A percentile compares a stretch with the other conserved stretches of the same genome.
These are phyloP conservation scores for Claviceps digitariae DNA, from an alignment of 2,329 filamentous ascomycete species.

Conservation along the genomic window DNA sequence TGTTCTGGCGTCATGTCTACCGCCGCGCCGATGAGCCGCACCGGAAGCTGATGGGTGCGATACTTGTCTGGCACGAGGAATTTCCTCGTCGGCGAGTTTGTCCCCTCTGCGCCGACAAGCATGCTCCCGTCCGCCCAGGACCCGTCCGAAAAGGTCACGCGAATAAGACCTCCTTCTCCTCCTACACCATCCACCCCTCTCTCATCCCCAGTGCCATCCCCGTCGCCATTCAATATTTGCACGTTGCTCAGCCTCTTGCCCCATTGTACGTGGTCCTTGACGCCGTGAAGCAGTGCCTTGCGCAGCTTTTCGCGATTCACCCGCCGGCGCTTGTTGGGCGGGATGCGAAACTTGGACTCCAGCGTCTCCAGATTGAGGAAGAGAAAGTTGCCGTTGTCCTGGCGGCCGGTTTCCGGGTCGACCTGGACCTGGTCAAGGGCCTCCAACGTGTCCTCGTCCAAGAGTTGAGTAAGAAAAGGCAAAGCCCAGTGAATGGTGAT, in stretches of 20 bases:
- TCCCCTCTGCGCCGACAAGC: constrained; percentile 28
- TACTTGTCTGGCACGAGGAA: constrained; percentile 19
- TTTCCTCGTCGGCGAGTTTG: constrained; percentile 22
- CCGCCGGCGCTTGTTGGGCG: constrained; percentile 21
- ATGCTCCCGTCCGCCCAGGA: constrained; percentile 18
- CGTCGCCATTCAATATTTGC: constrained; percentile 10
- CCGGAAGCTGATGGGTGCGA: constrained; percentile 21
- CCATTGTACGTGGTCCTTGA: constrained; percentile 18
- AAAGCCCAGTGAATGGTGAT: constrained; percentile 47
- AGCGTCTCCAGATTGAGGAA: constrained; percentile 26
- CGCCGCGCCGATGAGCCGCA: constrained; percentile 24
- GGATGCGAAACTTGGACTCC: constrained; percentile 24
- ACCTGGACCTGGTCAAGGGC: constrained; percentile 15
- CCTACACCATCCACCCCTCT: background rate
- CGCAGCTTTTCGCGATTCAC: constrained; percentile 23
- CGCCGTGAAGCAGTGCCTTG: constrained; percentile 15
- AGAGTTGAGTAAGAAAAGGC: constrained; percentile 14
- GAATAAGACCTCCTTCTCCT: constrained; percentile 7
- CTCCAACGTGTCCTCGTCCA: constrained; percentile 11
- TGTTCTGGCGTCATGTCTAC: constrained; percentile 23
- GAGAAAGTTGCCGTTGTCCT: constrained; percentile 25
- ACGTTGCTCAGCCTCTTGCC: constrained; percentile 18
- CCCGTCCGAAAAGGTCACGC: constrained; percentile 19
- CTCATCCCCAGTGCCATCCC: background rate
- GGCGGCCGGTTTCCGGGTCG: constrained; percentile 24